A percentile compares a stretch with the other conserved stretches of the same genome.
These are phyloP conservation scores for Heimioporus sp. DNA, from an alignment of 768 basidiomycete species.

Conservation along the genomic window DNA sequence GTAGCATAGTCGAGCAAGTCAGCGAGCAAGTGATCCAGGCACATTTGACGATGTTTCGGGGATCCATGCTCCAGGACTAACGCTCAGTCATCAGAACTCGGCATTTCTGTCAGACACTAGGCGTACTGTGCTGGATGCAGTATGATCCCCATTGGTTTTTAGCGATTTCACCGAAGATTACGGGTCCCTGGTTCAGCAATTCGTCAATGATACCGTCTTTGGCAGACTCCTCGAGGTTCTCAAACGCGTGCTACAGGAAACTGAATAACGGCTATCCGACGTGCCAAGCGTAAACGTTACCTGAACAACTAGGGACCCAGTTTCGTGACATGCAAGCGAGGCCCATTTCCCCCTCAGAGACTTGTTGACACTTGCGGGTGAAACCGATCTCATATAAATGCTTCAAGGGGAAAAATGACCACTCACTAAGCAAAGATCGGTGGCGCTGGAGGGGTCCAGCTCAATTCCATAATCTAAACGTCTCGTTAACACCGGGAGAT, in stretches of 20 bases:
- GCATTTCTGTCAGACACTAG: neutral
- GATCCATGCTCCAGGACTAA: conserved; percentile 85
- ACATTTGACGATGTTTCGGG: conserved; percentile 67
- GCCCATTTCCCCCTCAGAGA: conserved; percentile 90
- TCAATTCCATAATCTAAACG: conserved; percentile 80
- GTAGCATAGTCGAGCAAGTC: conserved; percentile 80
- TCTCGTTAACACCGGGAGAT: conserved; percentile 6
- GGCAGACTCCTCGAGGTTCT: conserved; percentile 79
- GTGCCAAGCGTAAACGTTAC: conserved; percentile 34
- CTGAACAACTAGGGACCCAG: conserved; percentile 85
- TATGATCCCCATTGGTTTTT: conserved; percentile 92
- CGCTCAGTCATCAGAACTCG: conserved; percentile 1
- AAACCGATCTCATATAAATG: conserved; percentile 2
- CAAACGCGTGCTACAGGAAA: conserved; percentile 67
- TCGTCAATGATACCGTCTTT: conserved; percentile 86
- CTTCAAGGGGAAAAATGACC: neutral
- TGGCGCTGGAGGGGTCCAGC: conserved; percentile 83
- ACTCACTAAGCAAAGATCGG: conserved; percentile 85
- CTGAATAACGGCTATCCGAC: conserved; percentile 9
- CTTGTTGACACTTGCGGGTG: conserved; percentile 66
- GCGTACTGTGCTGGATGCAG: conserved; percentile 81
- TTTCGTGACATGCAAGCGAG: conserved; percentile 85
- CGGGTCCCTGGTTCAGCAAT: conserved; percentile 68
- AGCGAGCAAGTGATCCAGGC: conserved; percentile 72
- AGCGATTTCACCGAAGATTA: conserved; percentile 69